Conservation (phyloP, 2,329 filamentous ascomycete species). For the Nannizzia gypsea region DNA sequence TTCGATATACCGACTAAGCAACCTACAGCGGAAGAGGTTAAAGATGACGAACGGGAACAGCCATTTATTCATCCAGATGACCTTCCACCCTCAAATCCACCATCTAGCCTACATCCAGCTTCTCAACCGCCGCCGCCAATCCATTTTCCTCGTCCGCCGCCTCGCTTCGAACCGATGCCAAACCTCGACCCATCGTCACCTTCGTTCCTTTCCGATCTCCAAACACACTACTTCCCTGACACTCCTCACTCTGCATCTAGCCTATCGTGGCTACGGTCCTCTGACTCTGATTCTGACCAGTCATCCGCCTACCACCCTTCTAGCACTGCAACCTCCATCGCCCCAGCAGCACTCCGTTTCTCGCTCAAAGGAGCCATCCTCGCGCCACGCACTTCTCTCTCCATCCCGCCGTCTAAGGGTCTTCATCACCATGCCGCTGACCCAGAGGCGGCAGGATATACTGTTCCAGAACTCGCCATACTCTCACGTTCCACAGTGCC, state of each 20-base stretch:
- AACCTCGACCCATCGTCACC: constrained; percentile 75
- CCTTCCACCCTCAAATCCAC: constrained; percentile 24
- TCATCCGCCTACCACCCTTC: constrained; percentile 73
- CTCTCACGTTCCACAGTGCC: constrained; percentile 71
- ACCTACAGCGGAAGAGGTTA: constrained; percentile 6
- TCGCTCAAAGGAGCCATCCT: constrained; percentile 73
- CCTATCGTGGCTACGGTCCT: constrained; percentile 80
- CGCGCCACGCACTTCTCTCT: constrained; percentile 60
- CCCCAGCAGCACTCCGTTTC: constrained; percentile 67
- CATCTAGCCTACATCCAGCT: constrained; percentile 31
- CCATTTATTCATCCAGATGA: constrained; percentile 21
- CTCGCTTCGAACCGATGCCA: constrained; percentile 41
- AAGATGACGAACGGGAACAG: neutral
- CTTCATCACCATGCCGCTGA: constrained; percentile 90
- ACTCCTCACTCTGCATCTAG: constrained; percentile 74
- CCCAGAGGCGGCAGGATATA: constrained; percentile 89
- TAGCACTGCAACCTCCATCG: constrained; percentile 53
- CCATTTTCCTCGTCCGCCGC: constrained; percentile 36
- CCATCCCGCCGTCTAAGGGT: constrained; percentile 64
- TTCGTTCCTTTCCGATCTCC: constrained; percentile 71
- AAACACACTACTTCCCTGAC: constrained; percentile 85
- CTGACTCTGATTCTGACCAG: constrained; percentile 49
- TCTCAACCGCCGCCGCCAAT: constrained; percentile 28
- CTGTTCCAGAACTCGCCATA: constrained; percentile 70
- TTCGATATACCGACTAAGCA: constrained; percentile 16